Conservation (phyloP, 176 grass and related monocot genomes). For the Triticum aestivum region DNA sequence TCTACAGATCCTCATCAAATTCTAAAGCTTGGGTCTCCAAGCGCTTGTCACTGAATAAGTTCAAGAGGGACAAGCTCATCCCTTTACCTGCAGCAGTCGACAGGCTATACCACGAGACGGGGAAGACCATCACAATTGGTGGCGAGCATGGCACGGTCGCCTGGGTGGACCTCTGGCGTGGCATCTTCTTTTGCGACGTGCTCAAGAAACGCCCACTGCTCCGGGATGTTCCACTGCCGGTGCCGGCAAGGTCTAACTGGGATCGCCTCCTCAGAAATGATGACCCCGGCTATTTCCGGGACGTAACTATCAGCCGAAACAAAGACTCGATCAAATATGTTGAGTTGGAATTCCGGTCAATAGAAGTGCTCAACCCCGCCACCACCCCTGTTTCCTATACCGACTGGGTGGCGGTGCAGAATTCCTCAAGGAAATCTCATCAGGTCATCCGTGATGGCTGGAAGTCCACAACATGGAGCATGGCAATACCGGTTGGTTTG, state of each 20-base stretch:
- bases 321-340: slow-evolving; percentile 17
- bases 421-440: neutral
- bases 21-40: neutral
- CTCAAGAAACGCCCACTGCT: neutral
- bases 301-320: slow-evolving; percentile 1
- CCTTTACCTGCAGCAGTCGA: neutral
- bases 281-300: neutral
- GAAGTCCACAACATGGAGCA: slow-evolving; percentile 13
- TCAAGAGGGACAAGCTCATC: neutral
- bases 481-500: neutral
- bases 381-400: neutral
- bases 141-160: slow-evolving; percentile 3
- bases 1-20: neutral
- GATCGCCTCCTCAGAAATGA: neutral
- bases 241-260: neutral
- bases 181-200: slow-evolving; percentile 34
- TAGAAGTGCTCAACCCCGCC: neutral
- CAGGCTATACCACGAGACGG: slow-evolving; percentile 3
- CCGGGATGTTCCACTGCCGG: slow-evolving; percentile 15
- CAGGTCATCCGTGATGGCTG: neutral
- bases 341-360: neutral
- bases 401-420: neutral
- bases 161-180: slow-evolving; percentile 34
- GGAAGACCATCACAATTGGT: neutral
- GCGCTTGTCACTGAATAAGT: neutral